phyloP scores from a whole-genome alignment of 345 rosid genomes.

The Murraya paniculata region DNA sequence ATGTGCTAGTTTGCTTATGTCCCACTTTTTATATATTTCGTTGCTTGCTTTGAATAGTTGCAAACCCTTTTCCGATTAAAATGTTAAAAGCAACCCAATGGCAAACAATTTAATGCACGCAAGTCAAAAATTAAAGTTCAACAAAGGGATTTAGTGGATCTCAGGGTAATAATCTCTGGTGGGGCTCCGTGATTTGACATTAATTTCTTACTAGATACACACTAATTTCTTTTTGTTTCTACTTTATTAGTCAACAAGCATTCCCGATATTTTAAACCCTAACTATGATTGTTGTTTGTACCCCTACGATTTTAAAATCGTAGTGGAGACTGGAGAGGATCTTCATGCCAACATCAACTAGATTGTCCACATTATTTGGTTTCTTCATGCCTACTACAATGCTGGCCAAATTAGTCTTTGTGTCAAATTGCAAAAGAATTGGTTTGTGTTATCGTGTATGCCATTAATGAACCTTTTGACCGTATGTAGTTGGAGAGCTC shows the following conservation, averaged over 20 bases:
- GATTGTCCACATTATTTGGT: conserved; percentile 25
- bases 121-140: neutral
- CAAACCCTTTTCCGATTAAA: neutral
- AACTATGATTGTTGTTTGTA: conserved; percentile 19
- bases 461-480: conserved; percentile 8
- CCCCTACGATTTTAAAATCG: neutral
- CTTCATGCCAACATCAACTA: conserved; percentile 11
- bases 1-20: neutral
- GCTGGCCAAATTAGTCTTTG: neutral
- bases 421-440: neutral
- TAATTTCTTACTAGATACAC: conserved; percentile 43
- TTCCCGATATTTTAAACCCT: conserved; percentile 18
- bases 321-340: conserved; percentile 26
- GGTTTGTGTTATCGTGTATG: neutral
- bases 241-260: conserved; percentile 14
- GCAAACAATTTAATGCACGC: neutral
- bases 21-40: neutral
- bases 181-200: conserved; percentile 30
- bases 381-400: neutral
- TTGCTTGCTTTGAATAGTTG: neutral
- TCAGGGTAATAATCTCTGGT: conserved; percentile 11
- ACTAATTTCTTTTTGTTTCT: conserved; percentile 21
- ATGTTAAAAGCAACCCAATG: neutral
- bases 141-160: conserved; percentile 19
- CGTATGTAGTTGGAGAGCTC: neutral